These are phyloP conservation scores for Lecanicillium sp. DNA, from an alignment of 2,329 filamentous ascomycete species.

Conservation along the genomic window DNA sequence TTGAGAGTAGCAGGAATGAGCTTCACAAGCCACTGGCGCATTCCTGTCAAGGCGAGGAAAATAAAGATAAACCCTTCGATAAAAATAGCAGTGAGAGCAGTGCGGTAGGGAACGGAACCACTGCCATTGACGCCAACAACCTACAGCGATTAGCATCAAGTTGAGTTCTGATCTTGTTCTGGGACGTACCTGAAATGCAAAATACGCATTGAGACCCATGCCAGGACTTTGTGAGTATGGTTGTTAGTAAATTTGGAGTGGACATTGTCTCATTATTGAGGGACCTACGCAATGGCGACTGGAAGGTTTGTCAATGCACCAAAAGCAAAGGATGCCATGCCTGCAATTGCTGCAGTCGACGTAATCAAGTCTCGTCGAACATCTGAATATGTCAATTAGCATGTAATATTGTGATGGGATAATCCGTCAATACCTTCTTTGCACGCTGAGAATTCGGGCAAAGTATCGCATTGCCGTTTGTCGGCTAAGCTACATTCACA, in stretches of 20 bases:
- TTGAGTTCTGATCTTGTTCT: too few species aligned
- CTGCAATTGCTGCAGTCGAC: constrained; percentile 72
- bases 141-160: too few species aligned
- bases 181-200: constrained; percentile 50
- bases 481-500: constrained; percentile 52
- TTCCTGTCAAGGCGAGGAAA: constrained; percentile 55
- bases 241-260: constrained; percentile 6
- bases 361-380: constrained; percentile 74
- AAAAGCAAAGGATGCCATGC: constrained; percentile 67
- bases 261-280: too few species aligned
- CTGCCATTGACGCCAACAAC: constrained; percentile 53
- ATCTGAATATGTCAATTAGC: constrained; percentile 24
- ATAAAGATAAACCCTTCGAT: constrained; percentile 58
- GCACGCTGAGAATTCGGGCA: constrained; percentile 34
- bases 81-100: constrained; percentile 57
- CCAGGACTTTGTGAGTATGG: constrained; percentile 42
- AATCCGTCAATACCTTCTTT: constrained; percentile 31
- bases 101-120: constrained; percentile 47
- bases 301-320: constrained; percentile 77
- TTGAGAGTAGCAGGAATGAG: constrained; percentile 58
- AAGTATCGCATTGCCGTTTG: constrained; percentile 39
- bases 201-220: constrained; percentile 62
- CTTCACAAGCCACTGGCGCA: constrained; percentile 65
- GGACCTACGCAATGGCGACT: constrained; percentile 59
- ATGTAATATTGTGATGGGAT: background rate